Conservation (phyloP, 1,284 basidiomycete genomes). For the Mycena sp. region DNA sequence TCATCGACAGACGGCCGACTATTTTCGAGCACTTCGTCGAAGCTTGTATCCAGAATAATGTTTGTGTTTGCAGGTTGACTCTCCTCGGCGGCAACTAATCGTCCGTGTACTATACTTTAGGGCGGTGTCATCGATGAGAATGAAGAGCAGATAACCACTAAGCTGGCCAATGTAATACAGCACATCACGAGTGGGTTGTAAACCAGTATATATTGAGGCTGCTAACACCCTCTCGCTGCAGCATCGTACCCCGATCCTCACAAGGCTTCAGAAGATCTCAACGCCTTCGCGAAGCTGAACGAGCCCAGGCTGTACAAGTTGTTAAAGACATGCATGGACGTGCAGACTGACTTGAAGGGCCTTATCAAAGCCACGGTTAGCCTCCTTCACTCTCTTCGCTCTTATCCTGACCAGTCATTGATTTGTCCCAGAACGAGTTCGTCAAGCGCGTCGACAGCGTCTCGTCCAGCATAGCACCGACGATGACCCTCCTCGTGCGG, state of each 20-base stretch:
- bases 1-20: slow-evolving; percentile 63
- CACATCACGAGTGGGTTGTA: slow-evolving; percentile 64
- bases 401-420: background rate
- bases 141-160: slow-evolving; percentile 68
- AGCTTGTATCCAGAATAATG: slow-evolving; percentile 83
- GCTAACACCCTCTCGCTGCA: slow-evolving; percentile 33
- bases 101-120: slow-evolving; percentile 57
- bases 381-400: slow-evolving; percentile 17
- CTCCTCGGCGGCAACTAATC: slow-evolving; percentile 5
- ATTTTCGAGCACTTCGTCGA: slow-evolving; percentile 73
- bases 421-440: slow-evolving; percentile 75
- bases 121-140: slow-evolving; percentile 88
- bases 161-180: slow-evolving; percentile 64
- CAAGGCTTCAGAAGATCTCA: slow-evolving; percentile 83
- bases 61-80: slow-evolving; percentile 47
- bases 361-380: slow-evolving; percentile 82
- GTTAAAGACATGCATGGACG: slow-evolving; percentile 83
- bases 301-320: slow-evolving; percentile 89
- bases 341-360: slow-evolving; percentile 83
- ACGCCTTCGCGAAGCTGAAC: slow-evolving; percentile 87
- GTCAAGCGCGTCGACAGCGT: slow-evolving; percentile 78
- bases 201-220: slow-evolving; percentile 19
- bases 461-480: slow-evolving; percentile 67
- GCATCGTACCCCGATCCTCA: slow-evolving; percentile 74
- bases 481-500: slow-evolving; percentile 80